Evolutionary conservation across 495 filamentous ascomycete genomes (phyloP), one percentile per base, ranked within the genome.

Genomic region (Aspergillus homomorphus): DNA sequence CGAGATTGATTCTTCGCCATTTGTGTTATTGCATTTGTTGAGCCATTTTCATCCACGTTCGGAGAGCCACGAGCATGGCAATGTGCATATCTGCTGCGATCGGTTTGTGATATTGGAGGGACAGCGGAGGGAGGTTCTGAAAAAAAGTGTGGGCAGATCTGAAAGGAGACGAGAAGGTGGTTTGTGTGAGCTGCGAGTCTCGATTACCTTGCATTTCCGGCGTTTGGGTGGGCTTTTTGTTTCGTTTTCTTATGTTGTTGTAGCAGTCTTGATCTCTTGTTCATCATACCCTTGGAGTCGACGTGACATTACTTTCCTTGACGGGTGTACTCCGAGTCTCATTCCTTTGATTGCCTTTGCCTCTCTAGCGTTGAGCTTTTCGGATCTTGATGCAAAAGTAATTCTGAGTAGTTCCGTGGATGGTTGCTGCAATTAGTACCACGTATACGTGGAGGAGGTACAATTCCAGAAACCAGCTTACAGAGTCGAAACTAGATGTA

Each of bases 171-270:
- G 59, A 56, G 33, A 14, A 38, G 10, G 33, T 38, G 33, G n/a
- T n/a, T n/a, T 38, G 33, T 38, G 33, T 30, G 33, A n/a, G n/a
- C n/a, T 38, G 33, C 50, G 53, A 62, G 51, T 60, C 60, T 68
- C 62, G 64, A 65, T 69, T 69, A 73, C 69, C 64, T 74, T 77
- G 74, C 74, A 77, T 77, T 66, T 72, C 59, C 67, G 74, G 74
- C 69, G 74, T 74, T 72, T 71, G 71, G 73, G 73, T 62, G 68
- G 72, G 49, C 22, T 58, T 56, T 50, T 48, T 56, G 38, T 65
- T 70, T 50, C n/a, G n/a, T n/a, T n/a, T n/a, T 64, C 50, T 54
- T 41, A 50, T 63, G 56, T 57, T 20, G 19, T 59, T 61, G 33
- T 38, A 10, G 33, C 33, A 38, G 33, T 53, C 4, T 59, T 44